Conservation (phyloP, 2,329 filamentous ascomycete genomes). For the Aspergillus sp. region DNA sequence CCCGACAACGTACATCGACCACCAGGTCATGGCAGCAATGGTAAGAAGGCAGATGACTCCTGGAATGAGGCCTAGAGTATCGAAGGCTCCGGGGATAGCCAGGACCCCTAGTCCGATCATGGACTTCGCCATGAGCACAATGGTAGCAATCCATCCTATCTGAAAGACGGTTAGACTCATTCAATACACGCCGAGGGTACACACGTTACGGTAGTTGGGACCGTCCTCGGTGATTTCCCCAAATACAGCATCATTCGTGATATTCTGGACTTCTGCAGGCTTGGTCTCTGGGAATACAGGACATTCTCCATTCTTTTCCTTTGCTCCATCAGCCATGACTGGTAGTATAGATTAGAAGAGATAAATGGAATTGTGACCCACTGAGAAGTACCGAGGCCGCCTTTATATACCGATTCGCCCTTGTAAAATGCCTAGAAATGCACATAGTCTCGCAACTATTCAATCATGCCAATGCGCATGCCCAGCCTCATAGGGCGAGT, state of each 20-base stretch:
- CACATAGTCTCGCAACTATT: too few relatives aligned
- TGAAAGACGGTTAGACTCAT: neutral
- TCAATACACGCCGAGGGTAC: neutral
- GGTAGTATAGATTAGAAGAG: too few relatives aligned
- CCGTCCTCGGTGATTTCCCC: conserved; percentile 34
- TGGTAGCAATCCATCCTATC: conserved; percentile 46
- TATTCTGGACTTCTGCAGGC: too few relatives aligned
- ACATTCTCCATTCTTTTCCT: too few relatives aligned
- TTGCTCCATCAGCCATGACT: too few relatives aligned
- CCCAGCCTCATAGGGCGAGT: too few relatives aligned
- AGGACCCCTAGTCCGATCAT: conserved; percentile 50
- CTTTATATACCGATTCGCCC: too few relatives aligned
- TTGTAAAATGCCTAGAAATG: too few relatives aligned
- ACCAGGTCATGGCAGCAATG: conserved; percentile 47
- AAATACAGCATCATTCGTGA: conserved; percentile 32
- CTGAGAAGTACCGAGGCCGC: too few relatives aligned
- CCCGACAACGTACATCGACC: conserved; percentile 50
- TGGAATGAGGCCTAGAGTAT: conserved; percentile 49
- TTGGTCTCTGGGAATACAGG: too few relatives aligned
- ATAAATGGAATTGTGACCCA: too few relatives aligned
- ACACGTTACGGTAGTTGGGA: conserved; percentile 33
- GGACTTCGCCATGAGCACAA: conserved; percentile 47
- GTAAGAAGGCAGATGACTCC: conserved; percentile 45
- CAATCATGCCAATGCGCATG: too few relatives aligned
- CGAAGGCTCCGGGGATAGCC: conserved; percentile 47